Evolutionary conservation across 257 asterid species (phyloP), one percentile per base, ranked within the genome.

Genomic region (Prunella vulgaris): DNA sequence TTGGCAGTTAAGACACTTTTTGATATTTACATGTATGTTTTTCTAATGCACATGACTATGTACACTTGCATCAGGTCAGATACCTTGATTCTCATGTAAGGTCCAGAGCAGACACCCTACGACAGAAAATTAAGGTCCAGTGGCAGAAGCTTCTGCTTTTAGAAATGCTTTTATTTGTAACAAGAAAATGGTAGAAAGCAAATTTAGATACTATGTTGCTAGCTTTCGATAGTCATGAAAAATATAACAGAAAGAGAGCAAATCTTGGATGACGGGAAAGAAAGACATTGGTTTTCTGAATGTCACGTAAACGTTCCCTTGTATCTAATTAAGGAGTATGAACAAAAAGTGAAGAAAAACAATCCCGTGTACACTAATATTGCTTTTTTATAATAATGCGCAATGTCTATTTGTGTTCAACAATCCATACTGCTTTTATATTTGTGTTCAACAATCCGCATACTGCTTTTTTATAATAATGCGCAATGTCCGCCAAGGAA

Each of bases 221-320:
- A n/a, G 87, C 83, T 46, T 89, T 92, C 73, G 86, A 86, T 64
- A 82, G 76, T 80, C 95, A 81, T 83, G 95, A 89, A 89, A 85
- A 81, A 77, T 76, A 46, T 87, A 28, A 18, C 68, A 49, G 94
- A 92, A 80, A 74, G 72, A 28, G 95, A 83, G 82, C 69, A 87
- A 79, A 82, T 48, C 38, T 78, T 60, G 28, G 76, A 68, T 64
- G 87, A 80, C 56, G 95, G 84, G 48, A 81, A 72, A 77, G 92
- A 86, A 75, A 86, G 80, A 76, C 82, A 85, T 76, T 92, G 98
- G 98, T 89, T 92, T 74, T 79, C 85, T 37, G 94, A 92, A 81
- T 76, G 80, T 30, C 84, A 80, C 25, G n/a, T n/a, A n/a, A n/a
- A n/a, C n/a, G 76, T 89, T 61, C 98, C 98, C 57, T 69, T 92